Base-by-base conservation (phyloP, 805 yeast genomes). In the Candida xiaguanensis region DNA sequence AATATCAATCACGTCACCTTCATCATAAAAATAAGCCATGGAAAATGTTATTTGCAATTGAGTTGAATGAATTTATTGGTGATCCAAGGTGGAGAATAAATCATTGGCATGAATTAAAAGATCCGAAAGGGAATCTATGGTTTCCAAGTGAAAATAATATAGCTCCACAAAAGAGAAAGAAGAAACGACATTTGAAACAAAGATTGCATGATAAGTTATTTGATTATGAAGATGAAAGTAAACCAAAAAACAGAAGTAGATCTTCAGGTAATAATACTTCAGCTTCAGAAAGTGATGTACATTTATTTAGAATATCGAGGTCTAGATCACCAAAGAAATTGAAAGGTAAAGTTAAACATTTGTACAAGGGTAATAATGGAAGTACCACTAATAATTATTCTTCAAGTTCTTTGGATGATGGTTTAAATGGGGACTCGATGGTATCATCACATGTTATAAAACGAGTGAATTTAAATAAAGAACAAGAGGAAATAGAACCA, bases 21-120 rank as follows among this genome's bases (percentile, higher is more conserved):
- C 33, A 4, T 8, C 16, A 34, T 7, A 8, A 11, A 23, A 11
- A 23, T 16, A 25, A 31, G 23, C 63, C 62, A 16, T 65, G 69
- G 56, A 70, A 69, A 41, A 58, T 77, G 52, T 61, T 71, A 5
- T 84, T 90, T 90, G 80, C 82, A 36, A 70, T 84, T 4, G 83
- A 79, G 39, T 51, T 80, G 36, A 66, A 74, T 42, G 93, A 84
- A 51, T 57, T 72, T 22, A 56, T 75, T 9, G 70, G 74, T 39
- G 90, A 84, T 53, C 35, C 70, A 11, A 60, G 68, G 2, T 83
- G 88, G 86, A 56, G 82, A 44, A 54, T 64, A n/a, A 51, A 50
- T 16, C 78, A 77, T 52, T 77, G 82, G 77, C 54, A 66, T 47
- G 80, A 78, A 45, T 55, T 80, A 14, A 55, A 56, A 29, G 56